Percentiles rank a stretch among this genome's conserved stretches.
phyloP scores from a whole-genome alignment of 2,329 filamentous ascomycete species.

The Periconia sp. region DNA sequence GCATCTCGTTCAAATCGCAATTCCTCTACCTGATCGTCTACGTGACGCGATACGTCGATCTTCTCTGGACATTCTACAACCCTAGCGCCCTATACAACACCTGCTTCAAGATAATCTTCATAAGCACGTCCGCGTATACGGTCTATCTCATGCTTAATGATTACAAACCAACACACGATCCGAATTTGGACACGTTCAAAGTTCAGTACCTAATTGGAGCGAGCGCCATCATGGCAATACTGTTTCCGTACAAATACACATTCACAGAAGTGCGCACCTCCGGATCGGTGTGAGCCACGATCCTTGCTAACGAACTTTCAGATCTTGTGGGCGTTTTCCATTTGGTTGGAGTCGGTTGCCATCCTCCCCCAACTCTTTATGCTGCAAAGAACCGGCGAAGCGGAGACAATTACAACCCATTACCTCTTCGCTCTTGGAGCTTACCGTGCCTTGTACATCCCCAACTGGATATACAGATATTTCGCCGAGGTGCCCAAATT shows the following conservation, averaged over 20 bases:
- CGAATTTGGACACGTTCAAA: slow-evolving; percentile 95
- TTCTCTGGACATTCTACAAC: slow-evolving; percentile 80
- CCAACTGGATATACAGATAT: slow-evolving; percentile 97
- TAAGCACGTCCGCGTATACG: slow-evolving; percentile 85
- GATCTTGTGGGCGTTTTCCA: slow-evolving; percentile 96
- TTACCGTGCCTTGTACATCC: slow-evolving; percentile 94
- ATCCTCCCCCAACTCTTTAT: slow-evolving; percentile 98
- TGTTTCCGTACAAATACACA: slow-evolving; percentile 85
- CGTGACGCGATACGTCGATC: slow-evolving; percentile 85
- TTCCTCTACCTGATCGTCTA: slow-evolving; percentile 94
- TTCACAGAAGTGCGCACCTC: slow-evolving; percentile 59
- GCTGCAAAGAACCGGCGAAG: slow-evolving; percentile 95
- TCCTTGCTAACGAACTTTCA: slow-evolving; percentile 43
- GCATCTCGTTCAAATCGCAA: slow-evolving; percentile 99
- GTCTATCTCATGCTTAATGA: slow-evolving; percentile 97
- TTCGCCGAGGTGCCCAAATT: slow-evolving; percentile 67
- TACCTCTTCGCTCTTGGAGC: slow-evolving; percentile 92
- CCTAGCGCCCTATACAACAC: slow-evolving; percentile 79
- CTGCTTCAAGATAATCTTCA: slow-evolving; percentile 94
- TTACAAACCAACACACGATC: slow-evolving; percentile 96
- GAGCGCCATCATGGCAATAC: slow-evolving; percentile 73
- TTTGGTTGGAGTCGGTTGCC: slow-evolving; percentile 96
- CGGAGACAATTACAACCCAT: slow-evolving; percentile 98
- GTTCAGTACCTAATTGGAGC: slow-evolving; percentile 90
- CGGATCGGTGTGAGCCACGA: neutral